Percentiles rank a stretch among this genome's conserved stretches.
These are phyloP conservation scores for Candida glucosophila DNA, from an alignment of 1,139 yeast species.

Conservation along the genomic window DNA sequence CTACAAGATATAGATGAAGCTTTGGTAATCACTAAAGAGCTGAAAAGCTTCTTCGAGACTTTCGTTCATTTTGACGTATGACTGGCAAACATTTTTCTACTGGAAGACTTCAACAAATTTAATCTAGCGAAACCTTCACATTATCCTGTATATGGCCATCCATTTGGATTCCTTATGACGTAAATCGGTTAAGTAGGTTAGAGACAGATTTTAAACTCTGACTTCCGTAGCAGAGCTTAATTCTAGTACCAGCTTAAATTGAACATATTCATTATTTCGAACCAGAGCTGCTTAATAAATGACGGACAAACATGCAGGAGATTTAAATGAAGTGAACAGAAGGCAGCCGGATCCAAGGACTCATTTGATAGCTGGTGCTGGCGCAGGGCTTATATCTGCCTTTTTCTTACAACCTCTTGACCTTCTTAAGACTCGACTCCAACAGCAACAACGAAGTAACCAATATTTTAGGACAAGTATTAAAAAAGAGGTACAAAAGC, in stretches of 20 bases:
- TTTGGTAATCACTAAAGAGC: slow-evolving; percentile 17
- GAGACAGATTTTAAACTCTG: too few species aligned
- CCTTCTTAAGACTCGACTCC: slow-evolving; percentile 79
- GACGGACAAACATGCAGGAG: background rate
- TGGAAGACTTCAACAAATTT: too few species aligned
- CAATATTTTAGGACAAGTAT: slow-evolving; percentile 29
- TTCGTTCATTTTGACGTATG: slow-evolving; percentile 2
- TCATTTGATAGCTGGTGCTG: slow-evolving; percentile 75
- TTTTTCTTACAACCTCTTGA: slow-evolving; percentile 84
- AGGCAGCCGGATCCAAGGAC: slow-evolving; percentile 11
- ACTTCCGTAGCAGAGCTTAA: too few species aligned
- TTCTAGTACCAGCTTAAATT: too few species aligned
- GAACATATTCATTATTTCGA: slow-evolving; percentile 1
- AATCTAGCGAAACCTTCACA: too few species aligned
- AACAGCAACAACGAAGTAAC: slow-evolving; percentile 49
- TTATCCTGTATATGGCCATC: too few species aligned
- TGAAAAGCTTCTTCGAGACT: slow-evolving; percentile 10
- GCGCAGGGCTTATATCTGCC: slow-evolving; percentile 82
- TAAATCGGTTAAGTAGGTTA: too few species aligned
- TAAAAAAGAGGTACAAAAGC: slow-evolving; percentile 34
- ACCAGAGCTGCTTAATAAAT: background rate
- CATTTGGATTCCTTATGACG: too few species aligned
- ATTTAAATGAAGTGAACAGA: background rate
- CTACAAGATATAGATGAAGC: slow-evolving; percentile 17
- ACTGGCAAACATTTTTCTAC: too few species aligned